Percentiles rank a stretch among this genome's conserved stretches.
Evolutionary conservation across 768 basidiomycete genomes (phyloP).

Genomic region (Rhizopogon rudus): DNA sequence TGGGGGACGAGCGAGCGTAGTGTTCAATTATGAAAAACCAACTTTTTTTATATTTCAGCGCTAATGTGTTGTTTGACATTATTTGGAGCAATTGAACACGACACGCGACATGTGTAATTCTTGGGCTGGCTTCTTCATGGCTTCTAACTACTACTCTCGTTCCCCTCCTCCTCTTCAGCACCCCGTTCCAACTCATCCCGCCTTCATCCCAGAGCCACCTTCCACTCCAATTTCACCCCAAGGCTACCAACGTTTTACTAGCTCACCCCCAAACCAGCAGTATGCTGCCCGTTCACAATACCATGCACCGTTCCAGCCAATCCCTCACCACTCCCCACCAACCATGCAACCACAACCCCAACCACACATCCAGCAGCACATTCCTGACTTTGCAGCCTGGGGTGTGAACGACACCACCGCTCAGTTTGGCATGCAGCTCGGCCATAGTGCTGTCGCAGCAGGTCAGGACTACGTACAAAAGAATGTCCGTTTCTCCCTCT

Average conservation of each 20-base stretch:
- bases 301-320: slow-evolving; percentile 34
- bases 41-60: neutral
- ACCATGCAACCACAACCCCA: slow-evolving; percentile 27
- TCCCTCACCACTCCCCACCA: slow-evolving; percentile 38
- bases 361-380: slow-evolving; percentile 27
- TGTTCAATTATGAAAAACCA: neutral
- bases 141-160: slow-evolving; percentile 32
- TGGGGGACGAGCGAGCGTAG: too few species aligned
- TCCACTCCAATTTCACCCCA: slow-evolving; percentile 68
- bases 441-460: slow-evolving; percentile 84
- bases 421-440: slow-evolving; percentile 94
- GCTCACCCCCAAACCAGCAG: slow-evolving; percentile 41
- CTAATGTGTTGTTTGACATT: neutral
- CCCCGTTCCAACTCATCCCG: slow-evolving; percentile 84
- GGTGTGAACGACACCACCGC: slow-evolving; percentile 92
- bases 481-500: slow-evolving; percentile 54
- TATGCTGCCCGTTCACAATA: slow-evolving; percentile 29
- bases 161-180: slow-evolving; percentile 83
- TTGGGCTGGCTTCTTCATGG: too few species aligned
- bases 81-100: too few species aligned
- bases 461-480: slow-evolving; percentile 95
- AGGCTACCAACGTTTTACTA: slow-evolving; percentile 69
- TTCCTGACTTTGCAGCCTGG: slow-evolving; percentile 60
- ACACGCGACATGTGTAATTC: too few species aligned
- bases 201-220: slow-evolving; percentile 79